Conservation (phyloP, 352 stramenopile genomes). For the Phytopythium kandeliae region DNA sequence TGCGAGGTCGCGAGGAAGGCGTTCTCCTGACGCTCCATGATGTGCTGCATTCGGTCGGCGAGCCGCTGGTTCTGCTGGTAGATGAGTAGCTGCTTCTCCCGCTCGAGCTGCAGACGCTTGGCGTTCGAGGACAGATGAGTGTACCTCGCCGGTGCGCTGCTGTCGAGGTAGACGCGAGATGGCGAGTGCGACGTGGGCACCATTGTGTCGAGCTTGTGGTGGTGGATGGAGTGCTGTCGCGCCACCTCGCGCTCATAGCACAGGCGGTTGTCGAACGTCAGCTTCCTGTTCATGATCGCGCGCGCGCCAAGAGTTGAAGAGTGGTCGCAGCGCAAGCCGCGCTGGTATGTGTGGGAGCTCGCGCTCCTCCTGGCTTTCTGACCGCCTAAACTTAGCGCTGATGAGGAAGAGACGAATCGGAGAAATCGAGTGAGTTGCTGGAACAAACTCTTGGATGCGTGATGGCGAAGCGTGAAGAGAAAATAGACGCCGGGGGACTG, state of each 20-base stretch:
- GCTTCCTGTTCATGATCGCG: constrained; percentile 57
- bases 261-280: constrained; percentile 76
- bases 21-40: constrained; percentile 59
- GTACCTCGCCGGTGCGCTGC: constrained; percentile 33
- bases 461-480: background rate
- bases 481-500: background rate
- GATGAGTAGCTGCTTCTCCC: constrained; percentile 56
- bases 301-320: background rate
- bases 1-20: constrained; percentile 25
- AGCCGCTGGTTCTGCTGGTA: constrained; percentile 67
- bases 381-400: background rate
- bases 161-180: constrained; percentile 58
- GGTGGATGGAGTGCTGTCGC: constrained; percentile 54
- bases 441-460: no score
- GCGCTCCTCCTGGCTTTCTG: no score
- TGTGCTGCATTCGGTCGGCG: constrained; percentile 67
- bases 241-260: constrained; percentile 77
- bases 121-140: constrained; percentile 44
- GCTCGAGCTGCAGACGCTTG: constrained; percentile 57
- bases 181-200: constrained; percentile 53
- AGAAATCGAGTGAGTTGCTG: background rate
- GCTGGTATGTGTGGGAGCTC: no score
- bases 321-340: background rate
- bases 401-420: background rate
- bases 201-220: constrained; percentile 57